phyloP scores from a whole-genome alignment of 768 basidiomycete species.

The Hygrophorus pudorinus region DNA sequence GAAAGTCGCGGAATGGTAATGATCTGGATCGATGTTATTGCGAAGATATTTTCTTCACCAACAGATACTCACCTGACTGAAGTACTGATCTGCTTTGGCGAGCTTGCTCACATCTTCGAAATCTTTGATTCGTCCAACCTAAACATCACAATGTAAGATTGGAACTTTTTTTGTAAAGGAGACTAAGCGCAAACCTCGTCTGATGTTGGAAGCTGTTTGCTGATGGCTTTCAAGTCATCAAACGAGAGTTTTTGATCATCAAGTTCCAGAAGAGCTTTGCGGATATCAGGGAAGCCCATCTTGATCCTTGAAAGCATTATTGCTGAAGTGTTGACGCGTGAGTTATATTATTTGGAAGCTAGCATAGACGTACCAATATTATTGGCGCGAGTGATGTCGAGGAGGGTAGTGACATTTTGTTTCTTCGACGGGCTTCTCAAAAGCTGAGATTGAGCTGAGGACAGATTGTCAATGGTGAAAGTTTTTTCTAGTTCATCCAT shows the following conservation, averaged over 20 bases:
- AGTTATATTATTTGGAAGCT: slow-evolving; percentile 1
- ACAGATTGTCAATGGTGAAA: slow-evolving; percentile 49
- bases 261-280: slow-evolving; percentile 59
- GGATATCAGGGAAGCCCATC: slow-evolving; percentile 51
- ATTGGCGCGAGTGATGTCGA: slow-evolving; percentile 77
- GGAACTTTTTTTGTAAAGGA: neutral
- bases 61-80: slow-evolving; percentile 47
- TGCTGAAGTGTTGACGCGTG: slow-evolving; percentile 28
- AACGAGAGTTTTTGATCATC: slow-evolving; percentile 58
- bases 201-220: slow-evolving; percentile 64
- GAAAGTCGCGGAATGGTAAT: slow-evolving; percentile 67
- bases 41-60: neutral
- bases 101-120: slow-evolving; percentile 68
- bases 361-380: slow-evolving; percentile 52
- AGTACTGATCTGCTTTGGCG: slow-evolving; percentile 78
- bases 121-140: slow-evolving; percentile 57
- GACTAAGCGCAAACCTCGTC: slow-evolving; percentile 54
- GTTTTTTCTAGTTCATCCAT: slow-evolving; percentile 66
- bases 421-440: slow-evolving; percentile 34
- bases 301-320: slow-evolving; percentile 82
- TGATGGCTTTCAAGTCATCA: slow-evolving; percentile 72
- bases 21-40: slow-evolving; percentile 37
- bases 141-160: slow-evolving; percentile 1
- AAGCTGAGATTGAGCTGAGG: slow-evolving; percentile 33
- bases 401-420: slow-evolving; percentile 55